Evolutionary conservation across 176 grass and related monocot genomes (phyloP).

Genomic region (Stipa capillata): DNA sequence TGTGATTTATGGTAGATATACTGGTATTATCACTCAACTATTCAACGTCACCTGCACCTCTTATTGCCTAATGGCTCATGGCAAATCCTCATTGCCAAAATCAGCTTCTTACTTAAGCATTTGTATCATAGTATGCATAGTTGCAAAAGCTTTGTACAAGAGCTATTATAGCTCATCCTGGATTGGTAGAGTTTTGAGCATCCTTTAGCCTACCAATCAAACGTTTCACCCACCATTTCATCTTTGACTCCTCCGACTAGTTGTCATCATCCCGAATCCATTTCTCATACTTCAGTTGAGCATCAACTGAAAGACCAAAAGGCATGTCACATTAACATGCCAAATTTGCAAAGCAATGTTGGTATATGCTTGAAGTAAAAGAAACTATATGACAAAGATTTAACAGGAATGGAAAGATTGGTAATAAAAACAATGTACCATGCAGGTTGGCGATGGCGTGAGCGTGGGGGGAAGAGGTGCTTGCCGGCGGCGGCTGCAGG

Average conservation of each 20-base stretch:
- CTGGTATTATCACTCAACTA: background rate
- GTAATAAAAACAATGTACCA: no score
- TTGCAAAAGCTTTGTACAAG: no score
- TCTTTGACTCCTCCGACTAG: conserved; percentile 48
- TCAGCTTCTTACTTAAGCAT: no score
- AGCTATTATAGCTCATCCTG: no score
- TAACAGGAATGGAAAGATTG: no score
- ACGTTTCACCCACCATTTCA: conserved; percentile 88
- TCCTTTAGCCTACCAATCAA: conserved; percentile 67
- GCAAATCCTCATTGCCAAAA: background rate
- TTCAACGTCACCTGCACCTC: background rate
- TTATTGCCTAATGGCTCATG: background rate
- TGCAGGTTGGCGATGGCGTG: no score
- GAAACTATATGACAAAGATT: no score
- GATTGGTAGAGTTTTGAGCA: no score
- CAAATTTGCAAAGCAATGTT: conserved; percentile 4
- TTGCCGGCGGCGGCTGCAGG: no score
- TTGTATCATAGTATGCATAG: no score
- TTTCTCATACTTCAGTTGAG: conserved; percentile 81
- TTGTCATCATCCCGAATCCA: conserved; percentile 68
- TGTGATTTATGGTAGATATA: background rate
- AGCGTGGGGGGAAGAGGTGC: no score
- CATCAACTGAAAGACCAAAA: conserved; percentile 67
- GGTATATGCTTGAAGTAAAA: conserved; percentile 22
- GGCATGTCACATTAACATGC: background rate